These are phyloP conservation scores for Chimonanthus praecox DNA, from an alignment of 164 flowering plant species.

Conservation along the genomic window DNA sequence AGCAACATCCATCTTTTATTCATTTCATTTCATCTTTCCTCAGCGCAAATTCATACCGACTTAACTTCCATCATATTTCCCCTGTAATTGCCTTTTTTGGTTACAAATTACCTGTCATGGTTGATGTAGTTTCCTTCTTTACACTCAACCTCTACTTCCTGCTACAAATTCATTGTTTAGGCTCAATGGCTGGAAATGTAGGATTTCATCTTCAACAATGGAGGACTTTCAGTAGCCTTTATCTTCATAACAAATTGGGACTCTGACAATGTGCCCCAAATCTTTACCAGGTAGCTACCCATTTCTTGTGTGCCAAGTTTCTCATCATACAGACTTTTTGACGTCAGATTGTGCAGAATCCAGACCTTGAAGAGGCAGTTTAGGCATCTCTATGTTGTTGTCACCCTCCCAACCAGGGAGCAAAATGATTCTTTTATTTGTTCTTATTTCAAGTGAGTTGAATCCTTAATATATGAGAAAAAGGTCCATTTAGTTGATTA, in stretches of 20 bases:
- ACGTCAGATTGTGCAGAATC: constrained; percentile 38
- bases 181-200: constrained; percentile 23
- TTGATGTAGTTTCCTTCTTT: too few relatives aligned
- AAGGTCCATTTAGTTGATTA: neutral
- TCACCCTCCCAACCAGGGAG: constrained; percentile 63
- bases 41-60: constrained; percentile 61
- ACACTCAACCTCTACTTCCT: neutral
- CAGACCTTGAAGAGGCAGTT: constrained; percentile 73
- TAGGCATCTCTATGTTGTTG: constrained; percentile 66
- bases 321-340: constrained; percentile 7
- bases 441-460: constrained; percentile 76
- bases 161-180: neutral
- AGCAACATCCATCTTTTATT: constrained; percentile 72
- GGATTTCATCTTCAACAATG: constrained; percentile 96
- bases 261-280: constrained; percentile 15
- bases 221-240: constrained; percentile 86
- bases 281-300: constrained; percentile 52
- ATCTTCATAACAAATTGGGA: constrained; percentile 77
- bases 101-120: too few relatives aligned
- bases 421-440: constrained; percentile 69
- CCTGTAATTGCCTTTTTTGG: constrained; percentile 43
- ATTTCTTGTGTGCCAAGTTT: neutral
- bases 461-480: neutral
- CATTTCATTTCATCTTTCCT: constrained; percentile 74
- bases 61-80: constrained; percentile 64